Evolutionary conservation across 257 asterid species (phyloP), one percentile per base, ranked within the genome.

Genomic region (Cruciata laevipes): DNA sequence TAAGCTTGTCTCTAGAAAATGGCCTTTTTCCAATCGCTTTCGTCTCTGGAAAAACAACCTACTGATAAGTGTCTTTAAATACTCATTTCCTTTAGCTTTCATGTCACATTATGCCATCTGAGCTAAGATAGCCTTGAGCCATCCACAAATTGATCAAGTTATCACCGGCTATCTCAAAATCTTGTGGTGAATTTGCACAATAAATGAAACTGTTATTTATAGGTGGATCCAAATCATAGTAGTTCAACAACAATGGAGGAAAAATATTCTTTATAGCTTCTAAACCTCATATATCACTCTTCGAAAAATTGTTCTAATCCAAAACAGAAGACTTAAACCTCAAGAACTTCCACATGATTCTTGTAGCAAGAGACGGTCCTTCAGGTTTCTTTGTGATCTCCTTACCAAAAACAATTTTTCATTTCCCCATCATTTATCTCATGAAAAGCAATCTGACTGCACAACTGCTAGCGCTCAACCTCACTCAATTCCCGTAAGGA

Each of bases 361-460:
- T 76, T 32, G 78, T 81, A 6, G 82, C 82, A 24, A 80, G 82
- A 35, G 88, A 84, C 72, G 78, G 61, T 1, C 85, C 88, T 42
- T 72, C 64, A 74, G 85, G 80, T 32, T 80, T 80, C 1, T 12
- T 20, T 5, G 79, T 82, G 4, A 83, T 76, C 16, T 47, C n/a
- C 80, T 8, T 18, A 23, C 85, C 80, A 20, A 69, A 58, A 40
- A 40, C 66, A 42, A 35, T 25, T 7, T 65, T 55, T 67, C 30
- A 14, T 17, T 0, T 76, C 74, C 68, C 65, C 55, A 9, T 63
- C 40, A 3, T 18, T 71, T 69, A 37, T 73, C 9, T 64, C 82
- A 3, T 6, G 55, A 42, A 71, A 66, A 7, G 80, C 80, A 24
- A 75, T 37, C 10, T 61, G 69, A 47, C 82, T 60, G 61, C 81